These are phyloP conservation scores for Pseudomassariella vexata DNA, from an alignment of 2,329 filamentous ascomycete genomes.

Conservation along the genomic window DNA sequence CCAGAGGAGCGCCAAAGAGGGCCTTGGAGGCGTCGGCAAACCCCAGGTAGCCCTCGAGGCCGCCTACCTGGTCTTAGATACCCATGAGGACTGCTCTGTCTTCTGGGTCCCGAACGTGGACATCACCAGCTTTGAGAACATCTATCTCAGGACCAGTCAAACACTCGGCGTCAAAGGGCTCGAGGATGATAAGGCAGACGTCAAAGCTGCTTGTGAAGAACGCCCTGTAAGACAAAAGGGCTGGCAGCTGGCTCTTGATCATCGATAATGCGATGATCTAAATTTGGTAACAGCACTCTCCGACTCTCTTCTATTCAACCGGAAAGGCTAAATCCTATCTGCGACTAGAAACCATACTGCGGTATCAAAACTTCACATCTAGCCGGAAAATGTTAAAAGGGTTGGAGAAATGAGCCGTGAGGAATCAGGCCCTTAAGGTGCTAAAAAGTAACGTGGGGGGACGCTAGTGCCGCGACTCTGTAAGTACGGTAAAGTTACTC, in stretches of 20 bases:
- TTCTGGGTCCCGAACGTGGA: constrained; percentile 32
- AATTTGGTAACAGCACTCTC: constrained; percentile 14
- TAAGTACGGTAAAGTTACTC: constrained; percentile 17
- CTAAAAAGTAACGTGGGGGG: background rate
- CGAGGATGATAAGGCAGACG: constrained; percentile 25
- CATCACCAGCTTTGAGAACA: constrained; percentile 23
- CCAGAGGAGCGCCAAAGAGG: constrained; percentile 19
- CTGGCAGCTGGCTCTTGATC: constrained; percentile 32
- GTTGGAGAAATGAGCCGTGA: background rate
- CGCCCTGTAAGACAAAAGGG: constrained; percentile 18
- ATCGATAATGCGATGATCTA: constrained; percentile 38
- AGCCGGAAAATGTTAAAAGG: constrained; percentile 6
- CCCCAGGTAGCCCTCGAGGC: constrained; percentile 31
- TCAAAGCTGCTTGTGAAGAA: constrained; percentile 28
- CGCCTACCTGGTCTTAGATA: constrained; percentile 19
- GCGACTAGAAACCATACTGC: constrained; percentile 16
- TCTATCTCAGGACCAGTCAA: constrained; percentile 26
- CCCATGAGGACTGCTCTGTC: constrained; percentile 23
- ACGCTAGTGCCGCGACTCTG: constrained; percentile 1
- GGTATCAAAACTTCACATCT: constrained; percentile 5
- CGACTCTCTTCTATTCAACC: constrained; percentile 23
- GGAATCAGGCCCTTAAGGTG: background rate
- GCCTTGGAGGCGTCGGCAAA: constrained; percentile 30
- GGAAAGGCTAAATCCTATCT: constrained; percentile 22
- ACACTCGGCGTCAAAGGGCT: constrained; percentile 19